A percentile compares a stretch with the other conserved stretches of the same genome.
Evolutionary conservation across 257 asterid species (phyloP).

Genomic region (Solanum microdontum): DNA sequence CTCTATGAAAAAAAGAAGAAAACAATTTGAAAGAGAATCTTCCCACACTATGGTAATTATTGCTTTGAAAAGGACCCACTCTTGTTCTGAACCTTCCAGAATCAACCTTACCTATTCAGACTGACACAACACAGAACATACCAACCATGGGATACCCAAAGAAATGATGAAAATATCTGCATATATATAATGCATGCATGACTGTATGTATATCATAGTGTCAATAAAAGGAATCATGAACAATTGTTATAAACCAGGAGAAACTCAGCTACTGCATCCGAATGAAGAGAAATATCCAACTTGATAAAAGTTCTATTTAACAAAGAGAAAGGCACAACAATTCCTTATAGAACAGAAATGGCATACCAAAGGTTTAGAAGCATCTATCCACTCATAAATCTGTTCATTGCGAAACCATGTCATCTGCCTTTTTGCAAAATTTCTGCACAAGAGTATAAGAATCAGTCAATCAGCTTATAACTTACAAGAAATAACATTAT

Average conservation of each 20-base stretch:
- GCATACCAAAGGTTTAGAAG: constrained; percentile 79
- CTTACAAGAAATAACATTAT: not conserved
- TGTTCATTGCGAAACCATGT: constrained; percentile 98
- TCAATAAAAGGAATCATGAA: not conserved
- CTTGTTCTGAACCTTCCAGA: not conserved
- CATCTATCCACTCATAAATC: constrained; percentile 90
- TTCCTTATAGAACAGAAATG: not conserved
- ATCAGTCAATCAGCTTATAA: not conserved
- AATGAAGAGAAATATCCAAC: not conserved
- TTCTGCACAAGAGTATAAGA: constrained; percentile 34
- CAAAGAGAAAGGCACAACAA: not conserved
- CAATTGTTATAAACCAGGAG: not conserved
- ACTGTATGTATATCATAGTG: not conserved
- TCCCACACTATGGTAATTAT: not conserved
- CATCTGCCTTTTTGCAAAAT: constrained; percentile 89
- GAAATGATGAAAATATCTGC: not conserved
- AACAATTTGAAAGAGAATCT: not conserved
- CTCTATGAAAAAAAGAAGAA: not conserved
- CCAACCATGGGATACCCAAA: not conserved
- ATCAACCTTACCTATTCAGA: not conserved
- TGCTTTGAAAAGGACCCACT: not conserved
- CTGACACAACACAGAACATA: not conserved
- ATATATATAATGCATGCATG: not conserved
- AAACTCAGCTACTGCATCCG: not conserved
- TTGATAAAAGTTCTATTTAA: not conserved